Evolutionary conservation across 2,329 filamentous ascomycete genomes (phyloP).

Genomic region (Aspergillus sp.): DNA sequence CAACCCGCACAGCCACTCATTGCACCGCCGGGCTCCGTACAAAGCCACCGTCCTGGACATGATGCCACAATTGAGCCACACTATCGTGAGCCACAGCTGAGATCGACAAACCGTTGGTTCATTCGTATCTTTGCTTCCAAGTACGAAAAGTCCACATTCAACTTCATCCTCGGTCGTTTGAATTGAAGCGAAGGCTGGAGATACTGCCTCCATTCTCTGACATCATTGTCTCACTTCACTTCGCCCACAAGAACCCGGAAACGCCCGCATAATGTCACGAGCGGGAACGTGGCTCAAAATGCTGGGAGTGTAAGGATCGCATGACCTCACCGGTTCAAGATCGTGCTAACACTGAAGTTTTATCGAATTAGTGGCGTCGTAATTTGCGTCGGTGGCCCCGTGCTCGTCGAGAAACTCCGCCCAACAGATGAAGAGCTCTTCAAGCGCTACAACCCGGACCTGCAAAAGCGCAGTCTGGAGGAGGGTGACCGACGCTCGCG

Average conservation of each 20-base stretch:
- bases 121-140: neutral
- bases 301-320: constrained; percentile 59
- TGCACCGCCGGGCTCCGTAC: neutral
- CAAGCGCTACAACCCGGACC: constrained; percentile 85
- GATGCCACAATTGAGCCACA: neutral
- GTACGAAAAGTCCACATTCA: neutral
- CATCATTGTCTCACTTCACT: constrained; percentile 3
- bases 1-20: neutral
- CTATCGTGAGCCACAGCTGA: neutral
- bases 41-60: neutral
- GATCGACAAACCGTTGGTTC: constrained; percentile 5
- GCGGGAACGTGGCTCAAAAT: constrained; percentile 64
- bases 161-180: neutral
- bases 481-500: constrained; percentile 71
- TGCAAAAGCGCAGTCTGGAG: constrained; percentile 86
- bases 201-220: neutral
- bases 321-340: neutral
- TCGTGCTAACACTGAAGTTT: neutral
- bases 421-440: constrained; percentile 92
- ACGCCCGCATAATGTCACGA: constrained; percentile 42
- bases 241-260: neutral
- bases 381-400: constrained; percentile 80
- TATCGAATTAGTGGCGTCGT: constrained; percentile 59
- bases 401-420: constrained; percentile 68
- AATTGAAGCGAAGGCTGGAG: neutral